A percentile compares a stretch with the other conserved stretches of the same genome.
phyloP scores from a whole-genome alignment of 164 flowering plant genomes.

The Liriodendron chinense region DNA sequence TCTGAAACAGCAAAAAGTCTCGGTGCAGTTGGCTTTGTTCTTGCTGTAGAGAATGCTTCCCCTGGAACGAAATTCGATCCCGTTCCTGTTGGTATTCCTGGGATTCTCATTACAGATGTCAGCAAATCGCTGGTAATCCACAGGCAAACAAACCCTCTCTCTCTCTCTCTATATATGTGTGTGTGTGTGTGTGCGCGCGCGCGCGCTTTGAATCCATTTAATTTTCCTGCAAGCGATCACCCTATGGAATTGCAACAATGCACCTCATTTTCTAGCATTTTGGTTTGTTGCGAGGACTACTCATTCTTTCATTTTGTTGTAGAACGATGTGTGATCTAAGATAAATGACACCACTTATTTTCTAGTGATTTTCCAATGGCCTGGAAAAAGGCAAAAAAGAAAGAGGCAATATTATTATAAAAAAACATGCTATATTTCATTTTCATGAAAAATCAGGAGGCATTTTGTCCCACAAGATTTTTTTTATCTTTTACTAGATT shows the following conservation, averaged over 20 bases:
- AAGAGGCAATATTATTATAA: neutral
- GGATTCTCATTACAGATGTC: slow-evolving; percentile 80
- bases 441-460: too few relatives aligned
- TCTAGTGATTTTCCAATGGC: neutral
- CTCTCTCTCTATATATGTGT: too few relatives aligned
- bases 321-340: too few relatives aligned
- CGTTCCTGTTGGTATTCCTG: slow-evolving; percentile 83
- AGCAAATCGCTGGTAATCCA: slow-evolving; percentile 63
- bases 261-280: neutral
- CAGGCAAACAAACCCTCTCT: neutral
- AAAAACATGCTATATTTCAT: too few relatives aligned
- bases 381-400: neutral
- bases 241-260: neutral
- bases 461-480: too few relatives aligned
- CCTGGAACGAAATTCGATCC: slow-evolving; percentile 95
- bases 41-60: slow-evolving; percentile 85
- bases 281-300: too few relatives aligned
- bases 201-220: neutral
- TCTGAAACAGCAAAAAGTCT: slow-evolving; percentile 86
- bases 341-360: neutral
- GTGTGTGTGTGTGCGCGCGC: too few relatives aligned
- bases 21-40: slow-evolving; percentile 92
- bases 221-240: neutral
- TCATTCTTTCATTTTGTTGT: too few relatives aligned
- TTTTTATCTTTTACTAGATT: too few relatives aligned